Conservation (phyloP, 306 rosid genomes). For the Trichosanthes cucumerina region DNA sequence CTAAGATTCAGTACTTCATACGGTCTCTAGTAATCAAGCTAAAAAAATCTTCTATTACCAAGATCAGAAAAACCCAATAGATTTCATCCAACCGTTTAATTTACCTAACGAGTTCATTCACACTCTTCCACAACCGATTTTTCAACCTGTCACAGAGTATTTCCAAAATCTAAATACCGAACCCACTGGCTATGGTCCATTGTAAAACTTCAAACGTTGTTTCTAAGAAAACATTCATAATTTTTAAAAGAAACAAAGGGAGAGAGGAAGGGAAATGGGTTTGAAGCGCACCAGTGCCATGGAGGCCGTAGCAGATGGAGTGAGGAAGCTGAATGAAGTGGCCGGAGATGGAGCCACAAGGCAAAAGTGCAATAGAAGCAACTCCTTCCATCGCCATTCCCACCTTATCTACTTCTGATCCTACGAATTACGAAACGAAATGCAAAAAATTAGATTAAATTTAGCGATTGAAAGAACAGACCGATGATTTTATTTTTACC, state of each 20-base stretch:
- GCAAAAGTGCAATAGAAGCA: constrained; percentile 76
- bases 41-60: neutral
- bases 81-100: neutral
- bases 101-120: neutral
- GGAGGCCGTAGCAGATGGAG: constrained; percentile 73
- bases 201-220: neutral
- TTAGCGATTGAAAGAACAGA: neutral
- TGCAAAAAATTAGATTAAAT: neutral
- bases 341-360: constrained; percentile 80
- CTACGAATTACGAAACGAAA: neutral
- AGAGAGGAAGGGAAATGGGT: neutral
- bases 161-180: neutral
- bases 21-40: neutral
- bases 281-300: constrained; percentile 49
- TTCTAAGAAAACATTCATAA: neutral
- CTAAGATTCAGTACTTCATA: neutral
- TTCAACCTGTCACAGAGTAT: neutral
- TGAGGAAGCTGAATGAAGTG: constrained; percentile 71
- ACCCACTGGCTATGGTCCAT: neutral
- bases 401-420: constrained; percentile 11
- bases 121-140: neutral
- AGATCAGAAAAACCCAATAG: neutral
- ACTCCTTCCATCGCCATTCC: constrained; percentile 67
- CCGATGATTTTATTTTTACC: neutral
- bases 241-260: neutral